Base-by-base conservation (phyloP, 2,329 filamentous ascomycete genomes). In the Cadophora sp. region DNA sequence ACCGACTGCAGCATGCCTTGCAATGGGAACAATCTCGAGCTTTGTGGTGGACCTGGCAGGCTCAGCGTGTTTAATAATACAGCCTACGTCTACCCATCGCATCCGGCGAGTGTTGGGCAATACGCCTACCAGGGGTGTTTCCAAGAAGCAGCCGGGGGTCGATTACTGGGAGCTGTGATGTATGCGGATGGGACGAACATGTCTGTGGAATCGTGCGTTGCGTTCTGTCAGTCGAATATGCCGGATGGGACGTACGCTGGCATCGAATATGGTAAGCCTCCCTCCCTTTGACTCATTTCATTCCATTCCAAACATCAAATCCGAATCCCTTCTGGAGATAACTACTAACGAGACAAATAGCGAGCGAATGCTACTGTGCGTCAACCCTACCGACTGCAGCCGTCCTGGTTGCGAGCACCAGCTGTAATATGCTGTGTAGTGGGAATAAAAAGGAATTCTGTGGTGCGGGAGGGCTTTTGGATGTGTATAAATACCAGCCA, bases 311-410 rank as follows among this genome's bases (percentile, higher is more conserved):
- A n/a, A n/a, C n/a, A n/a, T n/a, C n/a, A n/a, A n/a, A n/a, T n/a
- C n/a, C n/a, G n/a, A n/a, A n/a, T n/a, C n/a, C n/a, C 27, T 30
- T 30, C 27, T 30, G 5, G 8, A 3, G 1, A 39, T 39, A 58
- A 36, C 45, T 20, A n/a, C 33, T 33, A 16, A 45, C 47, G 11
- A 8, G 9, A 11, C 2, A n/a, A 64, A 39, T 47, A 59, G 45
- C 36, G 3, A 51, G 51, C 33, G 41, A 67, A 51, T 81, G 80
- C 72, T 80, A 77, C 69, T 81, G 80, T 59, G 77, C 75, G 18
- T 66, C 72, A 24, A 66, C 51, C 13, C 68, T 73, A 8, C 66
- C 70, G 5, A 53, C 66, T 14, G 70, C 68, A 1, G 69, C 72
- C 3, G 65, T 67, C 1, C 51, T 62, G 0, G 71, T 71, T 1